Conservation (phyloP, 2,329 filamentous ascomycete genomes). For the Aspergillus oerlinghausenensis region DNA sequence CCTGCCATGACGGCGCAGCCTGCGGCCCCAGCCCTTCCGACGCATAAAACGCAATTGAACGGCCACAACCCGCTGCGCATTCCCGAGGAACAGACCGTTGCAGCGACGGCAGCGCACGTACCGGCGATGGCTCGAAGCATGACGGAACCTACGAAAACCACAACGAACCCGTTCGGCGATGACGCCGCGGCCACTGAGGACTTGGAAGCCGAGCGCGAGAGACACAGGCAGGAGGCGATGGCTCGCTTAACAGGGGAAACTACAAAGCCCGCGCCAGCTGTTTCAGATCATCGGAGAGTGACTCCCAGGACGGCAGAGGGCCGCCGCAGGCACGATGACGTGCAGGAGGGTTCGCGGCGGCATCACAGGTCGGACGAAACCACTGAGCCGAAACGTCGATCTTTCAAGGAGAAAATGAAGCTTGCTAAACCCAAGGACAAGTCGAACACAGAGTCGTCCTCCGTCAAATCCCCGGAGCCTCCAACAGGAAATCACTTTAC, state of each 20-base stretch:
- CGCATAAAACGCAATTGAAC: conserved; percentile 3
- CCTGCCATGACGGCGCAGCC: conserved; percentile 7
- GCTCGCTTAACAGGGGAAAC: conserved; percentile 28
- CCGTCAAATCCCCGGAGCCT: conserved; percentile 7
- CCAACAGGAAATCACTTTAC: conserved; percentile 35
- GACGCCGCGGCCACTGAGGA: conserved; percentile 6
- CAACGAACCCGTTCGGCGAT: neutral
- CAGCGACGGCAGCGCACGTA: neutral
- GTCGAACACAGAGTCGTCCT: neutral
- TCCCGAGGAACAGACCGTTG: neutral
- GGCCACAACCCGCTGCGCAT: neutral
- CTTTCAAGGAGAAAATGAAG: conserved; percentile 28
- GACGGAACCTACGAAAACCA: neutral
- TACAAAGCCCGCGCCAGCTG: conserved; percentile 1
- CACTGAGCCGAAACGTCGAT: conserved; percentile 22
- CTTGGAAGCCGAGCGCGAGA: conserved; percentile 16
- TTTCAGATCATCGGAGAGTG: conserved; percentile 8
- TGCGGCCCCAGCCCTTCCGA: conserved; percentile 8
- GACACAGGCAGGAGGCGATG: conserved; percentile 31
- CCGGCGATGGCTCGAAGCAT: neutral
- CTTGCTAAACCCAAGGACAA: conserved; percentile 15
- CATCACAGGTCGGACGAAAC: conserved; percentile 3
- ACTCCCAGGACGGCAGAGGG: conserved; percentile 1
- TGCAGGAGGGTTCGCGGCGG: neutral
- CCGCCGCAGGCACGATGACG: neutral